These are phyloP conservation scores for Ottelia alismoides DNA, from an alignment of 106 monocot species.

Conservation along the genomic window DNA sequence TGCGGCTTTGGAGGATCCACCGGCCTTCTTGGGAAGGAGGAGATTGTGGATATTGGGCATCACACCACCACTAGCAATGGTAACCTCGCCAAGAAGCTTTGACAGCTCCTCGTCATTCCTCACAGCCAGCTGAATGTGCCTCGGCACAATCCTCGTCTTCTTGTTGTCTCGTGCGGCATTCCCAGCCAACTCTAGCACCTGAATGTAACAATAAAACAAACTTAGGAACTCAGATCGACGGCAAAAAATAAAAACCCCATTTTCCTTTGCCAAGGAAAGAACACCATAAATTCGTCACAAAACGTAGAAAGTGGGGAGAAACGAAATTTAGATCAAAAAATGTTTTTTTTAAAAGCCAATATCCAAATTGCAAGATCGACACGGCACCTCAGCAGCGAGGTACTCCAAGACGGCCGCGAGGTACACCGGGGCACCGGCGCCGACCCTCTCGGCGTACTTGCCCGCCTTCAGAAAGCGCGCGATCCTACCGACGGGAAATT, in stretches of 20 bases:
- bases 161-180: conserved; percentile 64
- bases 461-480: conserved; percentile 59
- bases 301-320: too few relatives aligned
- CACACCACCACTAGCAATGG: conserved; percentile 57
- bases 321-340: conserved; percentile 1
- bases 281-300: too few relatives aligned
- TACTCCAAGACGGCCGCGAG: conserved; percentile 75
- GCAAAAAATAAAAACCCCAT: too few relatives aligned
- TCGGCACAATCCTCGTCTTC: conserved; percentile 56
- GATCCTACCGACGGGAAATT: conserved; percentile 58
- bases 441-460: conserved; percentile 48
- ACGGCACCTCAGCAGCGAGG: conserved; percentile 46
- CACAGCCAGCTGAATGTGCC: conserved; percentile 60
- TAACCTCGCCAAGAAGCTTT: conserved; percentile 48
- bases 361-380: neutral
- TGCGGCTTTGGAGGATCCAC: conserved; percentile 22
- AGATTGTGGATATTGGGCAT: conserved; percentile 61
- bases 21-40: conserved; percentile 60
- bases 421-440: conserved; percentile 57
- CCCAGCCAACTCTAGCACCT: conserved; percentile 57
- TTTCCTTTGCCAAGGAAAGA: too few relatives aligned
- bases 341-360: neutral
- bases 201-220: neutral
- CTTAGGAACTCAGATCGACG: neutral
- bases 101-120: conserved; percentile 67